Conservation (phyloP, 2,329 filamentous ascomycete species). For the Fusarium mangiferae region DNA sequence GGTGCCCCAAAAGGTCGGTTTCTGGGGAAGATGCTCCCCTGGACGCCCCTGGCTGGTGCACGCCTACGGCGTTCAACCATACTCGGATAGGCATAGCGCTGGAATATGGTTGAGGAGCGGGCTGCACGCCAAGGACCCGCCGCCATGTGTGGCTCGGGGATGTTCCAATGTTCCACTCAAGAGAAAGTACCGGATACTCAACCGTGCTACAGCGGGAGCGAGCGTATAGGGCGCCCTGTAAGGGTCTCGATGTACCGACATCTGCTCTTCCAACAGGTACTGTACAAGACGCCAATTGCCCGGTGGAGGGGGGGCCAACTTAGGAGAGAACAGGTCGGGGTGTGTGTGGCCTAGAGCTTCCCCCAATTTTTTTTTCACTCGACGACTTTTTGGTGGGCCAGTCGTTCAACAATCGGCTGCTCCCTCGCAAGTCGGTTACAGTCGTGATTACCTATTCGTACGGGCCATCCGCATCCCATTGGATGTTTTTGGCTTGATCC, state of each 20-base stretch:
- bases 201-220: constrained; percentile 31
- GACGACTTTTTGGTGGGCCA: constrained; percentile 49
- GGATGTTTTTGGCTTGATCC: constrained; percentile 23
- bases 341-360: constrained; percentile 41
- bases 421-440: constrained; percentile 43
- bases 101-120: constrained; percentile 58
- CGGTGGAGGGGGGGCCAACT: constrained; percentile 19
- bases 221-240: constrained; percentile 16
- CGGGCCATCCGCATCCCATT: constrained; percentile 30
- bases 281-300: constrained; percentile 21
- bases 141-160: constrained; percentile 43
- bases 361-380: constrained; percentile 50
- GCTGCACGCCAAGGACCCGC: constrained; percentile 44
- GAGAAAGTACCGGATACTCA: constrained; percentile 42
- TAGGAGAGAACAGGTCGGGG: constrained; percentile 33
- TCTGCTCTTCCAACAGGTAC: constrained; percentile 22
- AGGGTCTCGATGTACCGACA: constrained; percentile 38
- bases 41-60: constrained; percentile 41
- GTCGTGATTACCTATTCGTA: constrained; percentile 45
- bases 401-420: constrained; percentile 51
- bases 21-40: constrained; percentile 45
- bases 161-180: constrained; percentile 35
- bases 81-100: constrained; percentile 46
- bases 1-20: constrained; percentile 47
- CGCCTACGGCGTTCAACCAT: constrained; percentile 29